Percentiles rank a stretch among this genome's conserved stretches.
These are phyloP conservation scores for Endocarpon pusillum DNA, from an alignment of 495 filamentous ascomycete species.

Conservation along the genomic window DNA sequence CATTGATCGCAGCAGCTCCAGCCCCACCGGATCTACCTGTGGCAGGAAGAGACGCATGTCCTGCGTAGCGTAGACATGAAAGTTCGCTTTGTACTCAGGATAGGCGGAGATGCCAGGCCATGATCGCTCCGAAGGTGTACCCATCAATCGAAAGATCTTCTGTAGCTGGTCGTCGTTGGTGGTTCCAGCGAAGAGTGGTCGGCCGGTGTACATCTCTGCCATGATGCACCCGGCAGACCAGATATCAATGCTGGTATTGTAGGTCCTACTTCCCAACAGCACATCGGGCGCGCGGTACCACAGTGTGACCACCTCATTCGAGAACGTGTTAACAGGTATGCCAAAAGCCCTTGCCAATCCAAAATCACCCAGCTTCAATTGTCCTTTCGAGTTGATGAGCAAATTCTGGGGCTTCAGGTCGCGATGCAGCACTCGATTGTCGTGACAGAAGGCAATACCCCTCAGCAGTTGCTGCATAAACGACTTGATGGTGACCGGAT, in stretches of 20 bases:
- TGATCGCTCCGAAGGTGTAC: slow-evolving; percentile 76
- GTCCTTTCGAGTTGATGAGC: slow-evolving; percentile 80
- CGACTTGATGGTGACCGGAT: slow-evolving; percentile 77
- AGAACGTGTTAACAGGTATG: slow-evolving; percentile 96
- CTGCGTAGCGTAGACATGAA: slow-evolving; percentile 91
- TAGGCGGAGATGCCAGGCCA: slow-evolving; percentile 85
- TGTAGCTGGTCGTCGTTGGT: slow-evolving; percentile 92
- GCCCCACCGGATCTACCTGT: slow-evolving; percentile 69
- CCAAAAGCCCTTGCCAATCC: slow-evolving; percentile 85
- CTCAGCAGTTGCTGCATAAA: slow-evolving; percentile 94
- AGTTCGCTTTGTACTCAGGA: slow-evolving; percentile 86
- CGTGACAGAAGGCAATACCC: slow-evolving; percentile 92
- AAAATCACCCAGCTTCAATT: slow-evolving; percentile 89
- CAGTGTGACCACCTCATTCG: slow-evolving; percentile 90
- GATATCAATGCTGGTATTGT: slow-evolving; percentile 96
- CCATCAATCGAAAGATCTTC: slow-evolving; percentile 95
- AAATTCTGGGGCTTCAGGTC: slow-evolving; percentile 93
- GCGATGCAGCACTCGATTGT: slow-evolving; percentile 89
- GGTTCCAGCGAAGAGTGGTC: slow-evolving; percentile 84
- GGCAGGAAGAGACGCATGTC: slow-evolving; percentile 71
- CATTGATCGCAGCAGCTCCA: slow-evolving; percentile 79
- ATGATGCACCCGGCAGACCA: slow-evolving; percentile 97
- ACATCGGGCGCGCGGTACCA: slow-evolving; percentile 96
- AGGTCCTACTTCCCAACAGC: slow-evolving; percentile 74
- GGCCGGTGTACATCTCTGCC: slow-evolving; percentile 93